phyloP scores from a whole-genome alignment of 352 stramenopile genomes.

The Phytophthora palmivora region DNA sequence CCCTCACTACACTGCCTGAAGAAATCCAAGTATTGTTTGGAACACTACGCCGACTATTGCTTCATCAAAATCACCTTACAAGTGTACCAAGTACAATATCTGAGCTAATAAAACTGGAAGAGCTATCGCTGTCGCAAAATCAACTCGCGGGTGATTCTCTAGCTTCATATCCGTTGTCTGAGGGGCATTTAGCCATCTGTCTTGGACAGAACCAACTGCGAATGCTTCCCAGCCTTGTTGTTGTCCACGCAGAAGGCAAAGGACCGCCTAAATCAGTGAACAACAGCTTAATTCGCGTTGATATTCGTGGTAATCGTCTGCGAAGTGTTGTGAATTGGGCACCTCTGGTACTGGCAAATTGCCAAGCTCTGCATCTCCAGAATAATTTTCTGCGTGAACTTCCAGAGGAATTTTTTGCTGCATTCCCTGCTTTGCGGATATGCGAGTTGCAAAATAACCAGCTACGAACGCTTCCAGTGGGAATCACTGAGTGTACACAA shows the following conservation, averaged over 20 bases:
- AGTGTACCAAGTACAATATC: conserved; percentile 45
- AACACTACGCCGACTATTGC: conserved; percentile 38
- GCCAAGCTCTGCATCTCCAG: conserved; percentile 53
- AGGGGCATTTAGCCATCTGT: conserved; percentile 17
- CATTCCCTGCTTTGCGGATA: conserved; percentile 42
- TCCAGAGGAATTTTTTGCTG: conserved; percentile 47
- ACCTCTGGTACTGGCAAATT: conserved; percentile 34
- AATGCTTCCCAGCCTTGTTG: conserved; percentile 29
- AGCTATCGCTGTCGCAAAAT: conserved; percentile 33
- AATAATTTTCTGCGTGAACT: conserved; percentile 56
- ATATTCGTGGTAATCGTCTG: conserved; percentile 41
- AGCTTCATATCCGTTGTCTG: conserved; percentile 29
- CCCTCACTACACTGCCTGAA: conserved; percentile 45
- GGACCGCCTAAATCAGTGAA: conserved; percentile 11
- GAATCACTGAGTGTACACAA: conserved; percentile 37
- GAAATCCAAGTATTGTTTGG: conserved; percentile 38
- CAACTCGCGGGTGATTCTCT: conserved; percentile 29
- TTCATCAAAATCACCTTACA: conserved; percentile 56
- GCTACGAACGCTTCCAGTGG: conserved; percentile 39
- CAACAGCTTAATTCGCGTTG: conserved; percentile 33
- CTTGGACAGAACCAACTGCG: conserved; percentile 56
- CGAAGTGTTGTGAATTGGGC: conserved; percentile 25
- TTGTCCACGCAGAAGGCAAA: conserved; percentile 27
- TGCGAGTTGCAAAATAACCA: conserved; percentile 56
- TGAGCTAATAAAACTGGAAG: conserved; percentile 35